phyloP scores from a whole-genome alignment of 2,329 filamentous ascomycete genomes.

The Teratosphaeria zuluensis region DNA sequence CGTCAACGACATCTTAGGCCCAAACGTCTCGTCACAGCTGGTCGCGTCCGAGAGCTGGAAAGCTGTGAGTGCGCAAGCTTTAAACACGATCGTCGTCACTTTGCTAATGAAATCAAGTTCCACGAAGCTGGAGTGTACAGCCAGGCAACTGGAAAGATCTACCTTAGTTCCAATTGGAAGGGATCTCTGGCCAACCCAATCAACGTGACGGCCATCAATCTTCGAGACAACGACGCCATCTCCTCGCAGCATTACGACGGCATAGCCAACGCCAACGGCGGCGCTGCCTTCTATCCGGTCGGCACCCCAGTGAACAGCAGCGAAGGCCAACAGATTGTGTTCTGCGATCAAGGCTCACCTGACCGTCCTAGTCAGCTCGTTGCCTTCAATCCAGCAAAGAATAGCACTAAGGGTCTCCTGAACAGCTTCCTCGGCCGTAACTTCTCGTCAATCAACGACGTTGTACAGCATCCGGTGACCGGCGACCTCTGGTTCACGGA shows the following conservation, averaged over 20 bases:
- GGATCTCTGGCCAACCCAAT: conserved; percentile 22
- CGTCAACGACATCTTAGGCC: conserved; percentile 21
- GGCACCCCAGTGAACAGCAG: conserved; percentile 20
- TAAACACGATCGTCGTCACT: neutral
- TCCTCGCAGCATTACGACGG: conserved; percentile 16
- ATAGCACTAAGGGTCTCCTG: conserved; percentile 32
- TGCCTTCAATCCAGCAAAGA: conserved; percentile 19
- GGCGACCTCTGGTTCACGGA: conserved; percentile 55
- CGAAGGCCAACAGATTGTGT: conserved; percentile 23
- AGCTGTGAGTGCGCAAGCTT: conserved; percentile 6
- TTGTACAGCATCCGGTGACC: conserved; percentile 43
- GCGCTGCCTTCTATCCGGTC: conserved; percentile 21
- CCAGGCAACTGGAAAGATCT: conserved; percentile 29
- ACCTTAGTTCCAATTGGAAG: conserved; percentile 33
- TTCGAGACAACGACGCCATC: conserved; percentile 19
- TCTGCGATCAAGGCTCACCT: conserved; percentile 24
- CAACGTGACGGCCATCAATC: conserved; percentile 26
- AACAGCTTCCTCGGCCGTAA: conserved; percentile 54
- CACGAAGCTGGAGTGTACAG: conserved; percentile 33
- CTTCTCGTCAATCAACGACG: conserved; percentile 52
- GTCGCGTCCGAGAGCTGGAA: conserved; percentile 17
- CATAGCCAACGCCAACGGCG: conserved; percentile 23
- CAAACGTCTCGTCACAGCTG: conserved; percentile 20
- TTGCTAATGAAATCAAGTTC: conserved; percentile 8
- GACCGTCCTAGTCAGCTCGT: conserved; percentile 17